Percentiles rank a stretch among this genome's conserved stretches.
phyloP scores from a whole-genome alignment of 1,284 basidiomycete genomes.

The Ceratobasidium sp. region DNA sequence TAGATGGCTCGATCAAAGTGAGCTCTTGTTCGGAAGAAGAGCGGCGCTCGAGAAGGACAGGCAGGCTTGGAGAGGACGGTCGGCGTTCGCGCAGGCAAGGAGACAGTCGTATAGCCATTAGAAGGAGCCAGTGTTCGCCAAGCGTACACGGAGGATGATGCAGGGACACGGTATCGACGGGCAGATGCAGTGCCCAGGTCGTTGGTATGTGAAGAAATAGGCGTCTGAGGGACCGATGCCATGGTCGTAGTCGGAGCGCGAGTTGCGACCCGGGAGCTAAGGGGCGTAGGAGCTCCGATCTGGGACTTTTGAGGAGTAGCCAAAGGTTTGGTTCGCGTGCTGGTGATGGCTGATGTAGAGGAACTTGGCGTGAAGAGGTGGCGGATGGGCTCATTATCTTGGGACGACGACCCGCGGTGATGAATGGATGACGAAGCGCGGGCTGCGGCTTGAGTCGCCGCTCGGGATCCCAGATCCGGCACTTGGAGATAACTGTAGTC shows the following conservation, averaged over 20 bases:
- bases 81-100: too few species aligned
- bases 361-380: conserved; percentile 63
- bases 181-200: conserved; percentile 31
- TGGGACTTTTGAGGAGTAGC: conserved; percentile 86
- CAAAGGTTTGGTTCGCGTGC: conserved; percentile 52
- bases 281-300: conserved; percentile 81
- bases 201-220: conserved; percentile 40
- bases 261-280: conserved; percentile 69
- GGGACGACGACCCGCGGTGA: conserved; percentile 65
- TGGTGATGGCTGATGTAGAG: conserved; percentile 54
- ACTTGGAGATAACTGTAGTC: conserved; percentile 83
- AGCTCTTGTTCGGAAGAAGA: too few species aligned
- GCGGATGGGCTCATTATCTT: conserved; percentile 57
- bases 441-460: conserved; percentile 92
- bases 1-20: too few species aligned
- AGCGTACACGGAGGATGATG: conserved; percentile 31
- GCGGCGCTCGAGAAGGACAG: not conserved
- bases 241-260: conserved; percentile 60
- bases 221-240: conserved; percentile 38
- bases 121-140: conserved; percentile 37
- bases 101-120: conserved; percentile 41
- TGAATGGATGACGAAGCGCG: conserved; percentile 90
- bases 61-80: conserved; percentile 25
- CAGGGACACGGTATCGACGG: conserved; percentile 40
- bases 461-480: conserved; percentile 97